Evolutionary conservation across 805 yeast genomes (phyloP).

Genomic region (Candida ovalis): DNA sequence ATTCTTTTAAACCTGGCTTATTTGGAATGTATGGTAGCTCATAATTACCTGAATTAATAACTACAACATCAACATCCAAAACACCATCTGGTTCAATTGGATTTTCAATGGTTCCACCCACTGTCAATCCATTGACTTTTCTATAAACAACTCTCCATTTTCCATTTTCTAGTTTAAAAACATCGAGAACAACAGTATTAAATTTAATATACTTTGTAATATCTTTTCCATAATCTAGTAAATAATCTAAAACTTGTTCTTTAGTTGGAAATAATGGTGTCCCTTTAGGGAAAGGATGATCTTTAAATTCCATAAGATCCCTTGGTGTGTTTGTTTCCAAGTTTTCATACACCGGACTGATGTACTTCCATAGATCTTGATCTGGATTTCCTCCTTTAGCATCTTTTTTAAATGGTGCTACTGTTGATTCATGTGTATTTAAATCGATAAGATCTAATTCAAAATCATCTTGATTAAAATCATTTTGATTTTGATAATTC

Average conservation of each 20-base stretch:
- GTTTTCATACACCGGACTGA: constrained; percentile 57
- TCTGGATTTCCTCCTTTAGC: neutral
- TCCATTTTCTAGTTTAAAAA: constrained; percentile 25
- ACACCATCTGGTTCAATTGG: constrained; percentile 22
- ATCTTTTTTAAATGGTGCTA: neutral
- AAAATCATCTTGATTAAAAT: constrained; percentile 8
- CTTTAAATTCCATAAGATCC: constrained; percentile 63
- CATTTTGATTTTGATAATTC: constrained; percentile 48
- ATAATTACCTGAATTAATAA: neutral
- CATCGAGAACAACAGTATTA: constrained; percentile 45
- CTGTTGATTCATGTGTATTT: constrained; percentile 1
- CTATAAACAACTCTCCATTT: constrained; percentile 43
- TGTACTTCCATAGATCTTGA: constrained; percentile 16
- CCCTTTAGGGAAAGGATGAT: constrained; percentile 44
- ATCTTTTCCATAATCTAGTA: constrained; percentile 47
- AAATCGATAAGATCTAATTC: constrained; percentile 9
- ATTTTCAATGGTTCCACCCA: constrained; percentile 26
- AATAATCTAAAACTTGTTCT: constrained; percentile 53
- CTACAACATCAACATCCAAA: constrained; percentile 51
- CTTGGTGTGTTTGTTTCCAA: constrained; percentile 70
- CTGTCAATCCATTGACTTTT: constrained; percentile 29
- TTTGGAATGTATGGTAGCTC: constrained; percentile 36
- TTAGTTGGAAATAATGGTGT: constrained; percentile 55
- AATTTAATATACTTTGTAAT: constrained; percentile 39
- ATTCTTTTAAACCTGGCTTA: constrained; percentile 50